These are phyloP conservation scores for Penicillium psychrofluorescens DNA, from an alignment of 495 filamentous ascomycete genomes.

Conservation along the genomic window DNA sequence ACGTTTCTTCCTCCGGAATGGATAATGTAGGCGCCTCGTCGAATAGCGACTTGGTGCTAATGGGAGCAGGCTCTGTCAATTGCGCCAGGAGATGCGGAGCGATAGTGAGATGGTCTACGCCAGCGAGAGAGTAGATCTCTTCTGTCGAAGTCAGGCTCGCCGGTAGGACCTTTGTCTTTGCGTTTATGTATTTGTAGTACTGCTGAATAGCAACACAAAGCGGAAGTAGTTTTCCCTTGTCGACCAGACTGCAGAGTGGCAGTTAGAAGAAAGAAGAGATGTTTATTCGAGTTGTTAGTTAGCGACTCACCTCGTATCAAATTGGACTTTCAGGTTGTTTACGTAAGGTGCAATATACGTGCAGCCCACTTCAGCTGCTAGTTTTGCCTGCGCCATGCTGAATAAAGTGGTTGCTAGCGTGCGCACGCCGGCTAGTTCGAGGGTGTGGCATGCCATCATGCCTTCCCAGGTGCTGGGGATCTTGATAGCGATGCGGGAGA, in stretches of 20 bases:
- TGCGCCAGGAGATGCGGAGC: conserved; percentile 42
- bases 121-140: conserved; percentile 52
- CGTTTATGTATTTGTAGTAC: conserved; percentile 37
- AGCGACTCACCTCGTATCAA: conserved; percentile 39
- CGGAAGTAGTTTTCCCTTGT: conserved; percentile 34
- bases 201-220: conserved; percentile 46
- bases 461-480: conserved; percentile 60
- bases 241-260: conserved; percentile 11
- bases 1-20: conserved; percentile 7
- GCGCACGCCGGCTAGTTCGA: conserved; percentile 43
- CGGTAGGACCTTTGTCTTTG: conserved; percentile 46
- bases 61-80: conserved; percentile 29
- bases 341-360: conserved; percentile 57
- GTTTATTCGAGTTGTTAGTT: not conserved
- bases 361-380: conserved; percentile 50
- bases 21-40: conserved; percentile 12
- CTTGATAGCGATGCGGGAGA: conserved; percentile 52
- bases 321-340: conserved; percentile 57
- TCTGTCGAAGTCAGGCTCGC: conserved; percentile 48
- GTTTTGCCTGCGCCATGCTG: conserved; percentile 47
- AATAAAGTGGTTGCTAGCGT: conserved; percentile 59
- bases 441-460: conserved; percentile 50
- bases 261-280: not conserved
- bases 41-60: conserved; percentile 28
- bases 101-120: conserved; percentile 51